Percentiles rank a stretch among this genome's conserved stretches.
Evolutionary conservation across 75 land plant species (phyloP).

Genomic region (Sequoiadendron giganteum): DNA sequence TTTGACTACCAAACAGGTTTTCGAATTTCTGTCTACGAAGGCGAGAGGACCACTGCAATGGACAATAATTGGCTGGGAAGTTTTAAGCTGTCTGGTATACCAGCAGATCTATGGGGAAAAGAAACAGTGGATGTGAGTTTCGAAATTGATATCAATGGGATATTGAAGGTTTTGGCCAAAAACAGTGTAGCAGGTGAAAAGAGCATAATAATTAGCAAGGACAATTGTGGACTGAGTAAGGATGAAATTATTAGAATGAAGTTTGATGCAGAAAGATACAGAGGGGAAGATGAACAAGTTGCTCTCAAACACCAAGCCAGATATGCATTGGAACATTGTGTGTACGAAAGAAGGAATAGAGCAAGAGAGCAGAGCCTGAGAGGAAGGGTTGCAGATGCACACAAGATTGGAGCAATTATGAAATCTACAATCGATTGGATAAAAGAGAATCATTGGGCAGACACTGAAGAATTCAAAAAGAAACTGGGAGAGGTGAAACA

Average conservation of each 20-base stretch:
- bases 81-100: no score
- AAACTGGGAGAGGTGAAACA: no score
- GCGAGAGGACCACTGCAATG: not conserved
- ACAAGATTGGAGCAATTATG: no score
- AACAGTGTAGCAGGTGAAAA: not conserved
- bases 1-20: not conserved
- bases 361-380: no score
- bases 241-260: not conserved
- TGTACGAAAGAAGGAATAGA: no score
- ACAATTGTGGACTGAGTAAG: not conserved
- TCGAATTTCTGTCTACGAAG: not conserved
- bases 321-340: no score
- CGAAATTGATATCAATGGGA: not conserved
- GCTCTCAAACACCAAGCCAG: no score
- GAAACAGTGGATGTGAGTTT: not conserved
- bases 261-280: not conserved
- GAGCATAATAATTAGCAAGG: not conserved
- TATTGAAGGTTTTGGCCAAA: not conserved
- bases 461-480: no score
- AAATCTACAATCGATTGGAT: no score
- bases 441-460: no score
- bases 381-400: no score
- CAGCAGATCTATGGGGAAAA: not conserved
- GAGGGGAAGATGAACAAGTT: no score
- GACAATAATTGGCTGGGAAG: not conserved